phyloP scores from a whole-genome alignment of 345 rosid genomes.

The Sapria himalayana region DNA sequence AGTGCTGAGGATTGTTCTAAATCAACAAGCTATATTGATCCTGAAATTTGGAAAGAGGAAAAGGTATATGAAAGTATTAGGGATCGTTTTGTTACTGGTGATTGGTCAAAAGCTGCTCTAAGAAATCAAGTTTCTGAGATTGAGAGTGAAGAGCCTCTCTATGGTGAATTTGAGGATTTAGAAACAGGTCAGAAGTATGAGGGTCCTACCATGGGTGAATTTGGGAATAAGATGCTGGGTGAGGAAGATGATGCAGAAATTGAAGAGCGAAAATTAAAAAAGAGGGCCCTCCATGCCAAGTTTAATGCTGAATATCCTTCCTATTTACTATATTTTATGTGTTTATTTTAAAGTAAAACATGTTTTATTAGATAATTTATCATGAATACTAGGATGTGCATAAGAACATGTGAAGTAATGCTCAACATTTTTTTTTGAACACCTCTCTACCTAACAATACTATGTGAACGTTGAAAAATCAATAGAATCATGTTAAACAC shows the following conservation, averaged over 20 bases:
- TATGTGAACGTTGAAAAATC: too few relatives aligned
- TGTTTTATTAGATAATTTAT: too few relatives aligned
- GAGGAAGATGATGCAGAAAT: conserved; percentile 23
- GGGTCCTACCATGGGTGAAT: conserved; percentile 14
- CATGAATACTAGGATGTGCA: too few relatives aligned
- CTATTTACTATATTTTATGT: conserved; percentile 6
- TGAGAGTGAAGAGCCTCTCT: conserved; percentile 15
- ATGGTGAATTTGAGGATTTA: conserved; percentile 88
- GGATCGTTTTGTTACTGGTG: conserved; percentile 77
- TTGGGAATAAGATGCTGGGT: conserved; percentile 12
- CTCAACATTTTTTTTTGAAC: too few relatives aligned
- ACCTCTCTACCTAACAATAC: too few relatives aligned
- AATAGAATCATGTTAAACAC: too few relatives aligned
- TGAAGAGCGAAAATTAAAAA: conserved; percentile 55
- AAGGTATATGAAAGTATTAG: conserved; percentile 48
- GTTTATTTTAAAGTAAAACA: too few relatives aligned
- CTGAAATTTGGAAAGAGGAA: conserved; percentile 49
- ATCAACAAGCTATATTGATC: conserved; percentile 20
- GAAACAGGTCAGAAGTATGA: conserved; percentile 53
- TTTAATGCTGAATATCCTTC: conserved; percentile 89
- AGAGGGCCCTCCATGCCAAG: conserved; percentile 59
- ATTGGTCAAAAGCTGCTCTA: conserved; percentile 59
- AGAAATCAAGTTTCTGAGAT: conserved; percentile 25
- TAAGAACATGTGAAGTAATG: too few relatives aligned
- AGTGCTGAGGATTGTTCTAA: conserved; percentile 63